Conservation (phyloP, 2,329 filamentous ascomycete species). For the Epichloe bromicola region DNA sequence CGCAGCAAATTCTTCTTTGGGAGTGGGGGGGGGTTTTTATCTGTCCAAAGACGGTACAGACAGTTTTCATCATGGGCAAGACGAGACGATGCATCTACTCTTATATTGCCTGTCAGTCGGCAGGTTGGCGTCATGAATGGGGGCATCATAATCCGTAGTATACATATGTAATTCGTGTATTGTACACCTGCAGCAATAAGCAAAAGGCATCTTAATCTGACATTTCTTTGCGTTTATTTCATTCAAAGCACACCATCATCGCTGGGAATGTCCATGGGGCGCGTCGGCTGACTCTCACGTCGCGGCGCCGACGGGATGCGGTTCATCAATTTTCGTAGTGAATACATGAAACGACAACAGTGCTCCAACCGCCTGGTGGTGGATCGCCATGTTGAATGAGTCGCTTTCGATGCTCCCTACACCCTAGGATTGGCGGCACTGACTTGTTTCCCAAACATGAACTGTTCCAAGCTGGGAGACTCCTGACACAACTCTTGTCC, state of each 20-base stretch:
- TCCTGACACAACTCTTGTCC: too few relatives aligned
- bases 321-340: too few relatives aligned
- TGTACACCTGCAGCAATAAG: neutral
- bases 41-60: neutral
- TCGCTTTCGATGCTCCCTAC: neutral
- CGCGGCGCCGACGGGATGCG: too few relatives aligned
- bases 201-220: neutral
- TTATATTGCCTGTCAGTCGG: neutral
- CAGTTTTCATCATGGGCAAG: neutral
- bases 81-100: neutral
- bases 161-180: slow-evolving; percentile 3
- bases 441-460: neutral
- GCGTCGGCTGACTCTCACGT: too few relatives aligned
- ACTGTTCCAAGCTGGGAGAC: neutral
- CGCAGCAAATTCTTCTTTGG: neutral
- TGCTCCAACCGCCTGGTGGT: too few relatives aligned
- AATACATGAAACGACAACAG: too few relatives aligned
- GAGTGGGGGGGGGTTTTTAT: neutral
- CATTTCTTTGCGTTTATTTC: neutral
- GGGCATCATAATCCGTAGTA: neutral
- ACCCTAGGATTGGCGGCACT: too few relatives aligned
- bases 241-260: too few relatives aligned
- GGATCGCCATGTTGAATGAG: too few relatives aligned
- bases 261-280: too few relatives aligned
- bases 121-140: slow-evolving; percentile 3